These are phyloP conservation scores for Penicillium malachiteum DNA, from an alignment of 495 filamentous ascomycete species.

Conservation along the genomic window DNA sequence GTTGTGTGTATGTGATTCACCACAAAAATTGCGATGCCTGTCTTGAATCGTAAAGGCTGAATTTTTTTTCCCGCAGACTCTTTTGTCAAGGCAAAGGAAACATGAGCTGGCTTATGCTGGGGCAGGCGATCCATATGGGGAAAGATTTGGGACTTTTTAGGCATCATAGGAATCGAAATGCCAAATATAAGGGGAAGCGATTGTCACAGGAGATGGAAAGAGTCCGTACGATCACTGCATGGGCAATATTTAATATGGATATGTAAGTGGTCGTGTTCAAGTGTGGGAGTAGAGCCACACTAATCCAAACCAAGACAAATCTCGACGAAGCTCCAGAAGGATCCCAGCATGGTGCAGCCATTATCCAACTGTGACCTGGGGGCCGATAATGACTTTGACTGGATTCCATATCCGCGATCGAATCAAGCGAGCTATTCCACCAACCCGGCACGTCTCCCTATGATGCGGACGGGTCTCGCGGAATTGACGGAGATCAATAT, in stretches of 20 bases:
- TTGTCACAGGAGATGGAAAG: slow-evolving; percentile 21
- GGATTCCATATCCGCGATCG: slow-evolving; percentile 42
- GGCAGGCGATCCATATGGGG: slow-evolving; percentile 35
- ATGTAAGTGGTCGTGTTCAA: slow-evolving; percentile 18
- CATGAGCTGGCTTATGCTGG: slow-evolving; percentile 35
- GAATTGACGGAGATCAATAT: slow-evolving; percentile 26
- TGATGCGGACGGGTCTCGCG: slow-evolving; percentile 23
- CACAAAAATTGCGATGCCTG: not conserved
- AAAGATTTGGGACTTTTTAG: slow-evolving; percentile 34
- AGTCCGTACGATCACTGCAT: slow-evolving; percentile 30
- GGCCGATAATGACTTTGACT: slow-evolving; percentile 25
- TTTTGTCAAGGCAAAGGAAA: slow-evolving; percentile 32
- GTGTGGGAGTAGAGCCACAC: not conserved
- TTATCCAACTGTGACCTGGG: slow-evolving; percentile 14
- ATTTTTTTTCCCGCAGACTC: slow-evolving; percentile 17
- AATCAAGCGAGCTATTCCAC: slow-evolving; percentile 29
- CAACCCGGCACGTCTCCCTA: slow-evolving; percentile 33
- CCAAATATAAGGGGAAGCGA: slow-evolving; percentile 7
- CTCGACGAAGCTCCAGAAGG: slow-evolving; percentile 30
- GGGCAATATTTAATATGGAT: slow-evolving; percentile 38
- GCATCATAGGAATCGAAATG: slow-evolving; percentile 9
- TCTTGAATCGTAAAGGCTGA: not conserved
- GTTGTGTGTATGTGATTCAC: slow-evolving; percentile 30
- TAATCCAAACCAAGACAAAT: slow-evolving; percentile 26
- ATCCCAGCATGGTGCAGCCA: slow-evolving; percentile 21